Conservation (phyloP, 2,329 filamentous ascomycete species). For the Ceratocystiopsis minuta region DNA sequence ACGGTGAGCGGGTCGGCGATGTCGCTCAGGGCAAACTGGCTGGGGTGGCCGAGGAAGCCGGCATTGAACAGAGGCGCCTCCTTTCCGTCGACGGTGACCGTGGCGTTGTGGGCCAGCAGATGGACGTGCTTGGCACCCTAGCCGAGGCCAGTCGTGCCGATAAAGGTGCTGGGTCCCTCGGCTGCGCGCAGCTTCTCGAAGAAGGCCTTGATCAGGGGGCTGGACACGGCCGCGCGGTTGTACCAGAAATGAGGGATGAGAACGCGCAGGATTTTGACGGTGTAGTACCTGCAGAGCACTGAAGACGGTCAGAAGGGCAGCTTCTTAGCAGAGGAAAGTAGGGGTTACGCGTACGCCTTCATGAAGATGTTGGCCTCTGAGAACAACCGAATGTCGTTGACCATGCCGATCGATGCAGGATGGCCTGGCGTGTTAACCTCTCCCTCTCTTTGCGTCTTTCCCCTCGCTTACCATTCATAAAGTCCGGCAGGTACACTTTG, state of each 20-base stretch:
- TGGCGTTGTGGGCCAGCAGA: constrained; percentile 22
- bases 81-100: constrained; percentile 17
- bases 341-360: constrained; percentile 14
- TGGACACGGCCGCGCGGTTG: constrained; percentile 16
- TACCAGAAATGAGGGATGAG: constrained; percentile 17
- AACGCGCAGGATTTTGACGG: constrained; percentile 10
- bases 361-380: constrained; percentile 11
- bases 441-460: no score
- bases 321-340: not conserved
- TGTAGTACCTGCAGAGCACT: constrained; percentile 13
- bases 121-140: constrained; percentile 42
- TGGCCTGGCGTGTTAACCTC: constrained; percentile 18
- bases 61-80: constrained; percentile 14
- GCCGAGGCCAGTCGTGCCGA: constrained; percentile 42
- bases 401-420: constrained; percentile 14
- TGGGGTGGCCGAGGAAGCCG: not conserved
- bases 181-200: constrained; percentile 19
- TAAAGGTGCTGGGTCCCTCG: constrained; percentile 13
- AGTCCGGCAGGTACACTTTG: constrained; percentile 36
- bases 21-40: constrained; percentile 8
- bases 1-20: constrained; percentile 28
- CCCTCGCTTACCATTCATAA: constrained; percentile 15
- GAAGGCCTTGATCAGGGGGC: constrained; percentile 19
- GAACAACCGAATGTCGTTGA: constrained; percentile 15
- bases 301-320: not conserved